These are phyloP conservation scores for Teunomyces stri DNA, from an alignment of 805 yeast species.

Conservation along the genomic window DNA sequence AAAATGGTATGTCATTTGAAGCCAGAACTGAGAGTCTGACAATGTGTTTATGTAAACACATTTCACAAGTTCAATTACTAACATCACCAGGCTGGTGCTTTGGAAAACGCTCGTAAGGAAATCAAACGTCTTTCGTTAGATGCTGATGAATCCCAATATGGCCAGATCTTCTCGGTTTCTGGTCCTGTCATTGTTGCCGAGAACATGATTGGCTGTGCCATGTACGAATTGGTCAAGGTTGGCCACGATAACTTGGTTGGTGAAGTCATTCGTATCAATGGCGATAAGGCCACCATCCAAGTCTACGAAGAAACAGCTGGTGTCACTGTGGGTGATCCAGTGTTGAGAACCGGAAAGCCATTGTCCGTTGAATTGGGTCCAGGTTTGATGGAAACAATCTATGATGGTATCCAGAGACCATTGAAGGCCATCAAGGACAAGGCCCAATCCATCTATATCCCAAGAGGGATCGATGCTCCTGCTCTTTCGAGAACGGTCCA, in stretches of 20 bases:
- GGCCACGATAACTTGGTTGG: slow-evolving; percentile 97
- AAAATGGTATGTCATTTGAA: slow-evolving; percentile 4
- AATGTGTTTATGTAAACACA: too few species aligned
- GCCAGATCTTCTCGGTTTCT: slow-evolving; percentile 89
- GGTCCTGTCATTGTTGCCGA: slow-evolving; percentile 98
- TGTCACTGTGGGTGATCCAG: slow-evolving; percentile 99
- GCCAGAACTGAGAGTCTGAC: too few species aligned
- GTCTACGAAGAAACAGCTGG: slow-evolving; percentile 99
- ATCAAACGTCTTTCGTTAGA: slow-evolving; percentile 76
- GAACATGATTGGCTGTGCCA: slow-evolving; percentile 99
- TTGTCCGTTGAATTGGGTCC: slow-evolving; percentile 98
- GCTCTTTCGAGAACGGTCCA: slow-evolving; percentile 79
- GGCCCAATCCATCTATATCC: slow-evolving; percentile 92
- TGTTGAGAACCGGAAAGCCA: slow-evolving; percentile 97
- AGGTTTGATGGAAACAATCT: slow-evolving; percentile 98
- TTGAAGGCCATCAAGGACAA: slow-evolving; percentile 84
- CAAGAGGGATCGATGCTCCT: slow-evolving; percentile 98
- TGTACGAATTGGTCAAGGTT: slow-evolving; percentile 98
- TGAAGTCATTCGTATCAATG: slow-evolving; percentile 95
- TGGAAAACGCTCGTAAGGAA: slow-evolving; percentile 95
- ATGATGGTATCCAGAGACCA: slow-evolving; percentile 99
- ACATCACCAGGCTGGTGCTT: slow-evolving; percentile 77
- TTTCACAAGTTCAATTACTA: slow-evolving; percentile 15
- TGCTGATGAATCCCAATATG: slow-evolving; percentile 74
- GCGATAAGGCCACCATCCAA: slow-evolving; percentile 96